Conservation (phyloP, 169 alveolate genomes). For the Eimeria falciformis region DNA sequence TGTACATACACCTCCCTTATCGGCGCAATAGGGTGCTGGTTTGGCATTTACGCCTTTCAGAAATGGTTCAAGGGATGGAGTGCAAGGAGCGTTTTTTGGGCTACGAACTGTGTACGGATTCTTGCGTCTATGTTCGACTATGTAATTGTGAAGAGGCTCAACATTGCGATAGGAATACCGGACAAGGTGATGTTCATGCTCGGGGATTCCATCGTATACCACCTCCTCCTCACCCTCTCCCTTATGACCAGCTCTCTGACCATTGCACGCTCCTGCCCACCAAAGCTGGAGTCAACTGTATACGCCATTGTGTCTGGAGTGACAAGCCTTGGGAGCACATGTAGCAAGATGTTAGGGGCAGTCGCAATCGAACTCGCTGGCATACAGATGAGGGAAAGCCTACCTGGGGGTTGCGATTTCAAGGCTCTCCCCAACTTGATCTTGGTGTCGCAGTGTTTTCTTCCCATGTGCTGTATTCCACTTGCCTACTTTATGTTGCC, state of each 20-base stretch:
- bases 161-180: slow-evolving; percentile 71
- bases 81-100: slow-evolving; percentile 69
- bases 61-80: slow-evolving; percentile 70
- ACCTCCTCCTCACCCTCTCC: slow-evolving; percentile 67
- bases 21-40: slow-evolving; percentile 66
- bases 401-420: slow-evolving; percentile 66
- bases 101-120: slow-evolving; percentile 63
- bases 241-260: slow-evolving; percentile 75
- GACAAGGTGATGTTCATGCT: slow-evolving; percentile 72
- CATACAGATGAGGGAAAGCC: slow-evolving; percentile 3
- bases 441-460: slow-evolving; percentile 65
- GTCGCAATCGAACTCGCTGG: slow-evolving; percentile 59
- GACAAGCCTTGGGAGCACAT: slow-evolving; percentile 65
- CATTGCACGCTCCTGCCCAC: slow-evolving; percentile 66
- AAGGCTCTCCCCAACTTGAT: slow-evolving; percentile 47
- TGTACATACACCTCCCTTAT: slow-evolving; percentile 62
- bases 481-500: slow-evolving; percentile 77
- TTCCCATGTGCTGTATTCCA: slow-evolving; percentile 74
- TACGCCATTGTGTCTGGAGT: slow-evolving; percentile 74
- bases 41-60: slow-evolving; percentile 71
- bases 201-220: slow-evolving; percentile 74
- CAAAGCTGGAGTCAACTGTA: slow-evolving; percentile 54
- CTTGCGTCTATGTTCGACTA: slow-evolving; percentile 75
- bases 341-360: slow-evolving; percentile 61
- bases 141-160: slow-evolving; percentile 59